Conservation (phyloP, 768 basidiomycete species). For the Termitomyces sp. region DNA sequence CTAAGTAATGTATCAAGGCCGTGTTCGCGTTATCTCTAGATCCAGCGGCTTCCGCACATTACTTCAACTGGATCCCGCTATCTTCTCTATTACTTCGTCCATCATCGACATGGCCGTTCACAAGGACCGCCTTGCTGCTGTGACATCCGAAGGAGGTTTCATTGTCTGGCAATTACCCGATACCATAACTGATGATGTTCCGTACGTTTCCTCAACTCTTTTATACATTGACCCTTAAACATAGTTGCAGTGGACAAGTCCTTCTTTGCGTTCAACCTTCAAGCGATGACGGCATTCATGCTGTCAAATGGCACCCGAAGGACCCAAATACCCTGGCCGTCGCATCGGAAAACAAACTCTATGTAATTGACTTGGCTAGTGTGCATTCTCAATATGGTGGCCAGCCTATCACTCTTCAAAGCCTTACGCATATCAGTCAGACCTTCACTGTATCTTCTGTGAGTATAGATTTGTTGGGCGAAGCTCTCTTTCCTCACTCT, state of each 20-base stretch:
- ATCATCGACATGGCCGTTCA: slow-evolving; percentile 84
- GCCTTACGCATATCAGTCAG: slow-evolving; percentile 66
- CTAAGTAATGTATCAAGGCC: slow-evolving; percentile 38
- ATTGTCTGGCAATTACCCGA: slow-evolving; percentile 87
- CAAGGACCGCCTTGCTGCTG: slow-evolving; percentile 78
- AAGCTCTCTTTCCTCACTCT: neutral
- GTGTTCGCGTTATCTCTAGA: slow-evolving; percentile 84
- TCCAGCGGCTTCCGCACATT: slow-evolving; percentile 86
- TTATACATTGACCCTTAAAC: slow-evolving; percentile 1
- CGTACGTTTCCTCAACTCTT: slow-evolving; percentile 45
- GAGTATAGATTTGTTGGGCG: slow-evolving; percentile 24
- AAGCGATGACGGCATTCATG: slow-evolving; percentile 56
- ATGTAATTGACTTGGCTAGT: slow-evolving; percentile 69
- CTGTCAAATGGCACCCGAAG: slow-evolving; percentile 89
- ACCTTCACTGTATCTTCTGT: slow-evolving; percentile 71
- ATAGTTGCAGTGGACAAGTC: slow-evolving; percentile 51
- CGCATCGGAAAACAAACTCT: slow-evolving; percentile 75
- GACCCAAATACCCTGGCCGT: slow-evolving; percentile 77
- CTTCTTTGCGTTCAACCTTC: slow-evolving; percentile 70
- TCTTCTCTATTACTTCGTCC: slow-evolving; percentile 41
- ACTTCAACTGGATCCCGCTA: slow-evolving; percentile 62
- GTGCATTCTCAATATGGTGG: slow-evolving; percentile 52
- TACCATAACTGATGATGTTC: slow-evolving; percentile 80
- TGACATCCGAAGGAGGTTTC: slow-evolving; percentile 86
- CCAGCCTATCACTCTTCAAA: slow-evolving; percentile 64